Evolutionary conservation across 2,329 filamentous ascomycete genomes (phyloP), one percentile per base, ranked within the genome.

Genomic region (Fusarium veterinarium): DNA sequence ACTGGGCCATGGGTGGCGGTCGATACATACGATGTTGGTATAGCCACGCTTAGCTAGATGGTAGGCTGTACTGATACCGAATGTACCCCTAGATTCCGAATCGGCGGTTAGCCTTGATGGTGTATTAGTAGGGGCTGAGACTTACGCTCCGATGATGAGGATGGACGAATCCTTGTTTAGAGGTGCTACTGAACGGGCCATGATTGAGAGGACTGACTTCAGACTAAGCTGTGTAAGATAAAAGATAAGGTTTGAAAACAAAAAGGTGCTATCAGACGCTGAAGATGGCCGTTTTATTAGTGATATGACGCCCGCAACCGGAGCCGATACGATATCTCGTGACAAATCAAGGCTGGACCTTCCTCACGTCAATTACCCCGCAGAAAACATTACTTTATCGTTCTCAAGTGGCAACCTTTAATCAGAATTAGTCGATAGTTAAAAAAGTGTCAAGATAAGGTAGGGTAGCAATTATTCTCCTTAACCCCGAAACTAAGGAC

Each of bases 1-100:
- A 20, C 72, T 75, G 0, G 72, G 72, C 64, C 64, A 74, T 46
- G 71, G 68, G n/a, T 72, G 62, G 2, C 66, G 65, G n/a, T 75
- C 69, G 4, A 74, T 61, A 10, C 72, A 75, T 9, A 60, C 67
- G 17, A 75, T 33, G 20, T 72, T 60, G 44, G 45, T 62, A 25
- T 72, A 75, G 17, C 71, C 72, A 5, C 71, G 69, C 20, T 64
- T 42, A 4, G 35, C 60, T 7, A 75, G 25, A 12, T 67, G 64
- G 17, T 59, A 59, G 5, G 64, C 64, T 5, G 61, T 67, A 13
- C 61, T 66, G 25, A 45, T 67, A 25, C 38, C 64, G 4, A 67
- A 67, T 5, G 64, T 67, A 6, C 61, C 60, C 8, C 51, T 57
- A 33, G 11, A 9, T 7, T 3, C 4, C 10, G 5, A 9, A 3